A percentile compares a stretch with the other conserved stretches of the same genome.
phyloP scores from a whole-genome alignment of 495 filamentous ascomycete genomes.

The Friedmanniomyces endolithicus region DNA sequence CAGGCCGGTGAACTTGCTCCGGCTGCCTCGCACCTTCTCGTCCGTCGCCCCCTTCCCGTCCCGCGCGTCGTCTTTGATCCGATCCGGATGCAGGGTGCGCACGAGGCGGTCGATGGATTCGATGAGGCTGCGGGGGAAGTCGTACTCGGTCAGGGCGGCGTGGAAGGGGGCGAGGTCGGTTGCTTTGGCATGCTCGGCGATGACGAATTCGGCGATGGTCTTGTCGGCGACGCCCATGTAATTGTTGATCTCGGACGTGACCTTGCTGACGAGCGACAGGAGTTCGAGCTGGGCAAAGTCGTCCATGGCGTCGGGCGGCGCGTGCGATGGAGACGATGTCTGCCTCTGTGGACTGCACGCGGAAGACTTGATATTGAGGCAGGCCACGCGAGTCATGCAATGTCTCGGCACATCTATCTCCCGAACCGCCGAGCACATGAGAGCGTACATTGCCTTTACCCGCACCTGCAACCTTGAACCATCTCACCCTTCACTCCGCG shows the following conservation, averaged over 20 bases:
- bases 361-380: too few species aligned
- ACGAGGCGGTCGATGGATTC: conserved; percentile 85
- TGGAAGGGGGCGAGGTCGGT: conserved; percentile 54
- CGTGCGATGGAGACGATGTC: background rate
- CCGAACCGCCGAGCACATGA: too few species aligned
- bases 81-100: conserved; percentile 81
- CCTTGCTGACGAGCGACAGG: conserved; percentile 84
- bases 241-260: conserved; percentile 88
- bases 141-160: conserved; percentile 59
- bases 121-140: conserved; percentile 79
- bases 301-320: conserved; percentile 48
- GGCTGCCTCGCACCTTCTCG: conserved; percentile 43
- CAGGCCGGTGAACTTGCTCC: conserved; percentile 75
- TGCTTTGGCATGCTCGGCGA: conserved; percentile 75
- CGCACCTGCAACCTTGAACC: too few species aligned
- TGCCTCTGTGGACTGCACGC: too few species aligned
- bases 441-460: too few species aligned
- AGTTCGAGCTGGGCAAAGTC: conserved; percentile 82
- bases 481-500: too few species aligned
- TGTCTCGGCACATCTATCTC: too few species aligned
- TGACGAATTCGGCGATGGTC: conserved; percentile 88
- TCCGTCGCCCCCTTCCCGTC: conserved; percentile 27
- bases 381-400: too few species aligned
- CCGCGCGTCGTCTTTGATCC: conserved; percentile 43
- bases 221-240: conserved; percentile 88